phyloP scores from a whole-genome alignment of 805 yeast species.

The Saturnispora quitensis region DNA sequence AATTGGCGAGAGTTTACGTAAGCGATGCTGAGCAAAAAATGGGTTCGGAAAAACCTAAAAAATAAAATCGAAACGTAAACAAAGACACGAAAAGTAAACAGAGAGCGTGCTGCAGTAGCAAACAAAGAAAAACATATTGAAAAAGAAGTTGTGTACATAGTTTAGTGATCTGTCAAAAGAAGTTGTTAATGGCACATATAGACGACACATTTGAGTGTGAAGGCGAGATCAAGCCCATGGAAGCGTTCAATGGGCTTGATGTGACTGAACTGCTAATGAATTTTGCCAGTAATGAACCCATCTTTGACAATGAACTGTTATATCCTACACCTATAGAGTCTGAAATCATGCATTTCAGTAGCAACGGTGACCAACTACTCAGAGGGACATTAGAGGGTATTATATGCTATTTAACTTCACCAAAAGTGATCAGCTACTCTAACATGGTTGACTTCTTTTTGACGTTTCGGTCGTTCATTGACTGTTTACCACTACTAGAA shows the following conservation, averaged over 20 bases:
- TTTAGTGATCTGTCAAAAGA: not conserved
- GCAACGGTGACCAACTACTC: slow-evolving; percentile 9
- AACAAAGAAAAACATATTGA: not conserved
- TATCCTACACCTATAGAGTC: slow-evolving; percentile 28
- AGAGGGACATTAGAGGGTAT: slow-evolving; percentile 33
- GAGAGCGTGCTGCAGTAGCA: not conserved
- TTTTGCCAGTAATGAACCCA: slow-evolving; percentile 26
- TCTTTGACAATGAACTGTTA: slow-evolving; percentile 25
- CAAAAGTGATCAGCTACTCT: slow-evolving; percentile 66
- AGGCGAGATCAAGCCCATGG: not conserved
- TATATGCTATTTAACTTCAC: slow-evolving; percentile 58
- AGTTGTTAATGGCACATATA: slow-evolving; percentile 2
- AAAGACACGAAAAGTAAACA: slow-evolving; percentile 4
- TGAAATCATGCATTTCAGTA: slow-evolving; percentile 22
- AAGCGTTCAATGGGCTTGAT: not conserved
- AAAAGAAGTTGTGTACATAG: not conserved
- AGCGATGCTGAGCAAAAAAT: not conserved
- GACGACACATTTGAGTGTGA: slow-evolving; percentile 3
- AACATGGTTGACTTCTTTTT: slow-evolving; percentile 79
- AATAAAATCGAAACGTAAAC: not conserved
- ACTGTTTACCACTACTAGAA: slow-evolving; percentile 48
- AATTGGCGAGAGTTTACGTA: not conserved
- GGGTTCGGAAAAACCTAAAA: not conserved
- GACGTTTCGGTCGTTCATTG: slow-evolving; percentile 64
- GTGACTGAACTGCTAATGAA: slow-evolving; percentile 20